Percentiles rank a stretch among this genome's conserved stretches.
These are phyloP conservation scores for Phialocephala sp. DNA, from an alignment of 2,329 filamentous ascomycete species.

Conservation along the genomic window DNA sequence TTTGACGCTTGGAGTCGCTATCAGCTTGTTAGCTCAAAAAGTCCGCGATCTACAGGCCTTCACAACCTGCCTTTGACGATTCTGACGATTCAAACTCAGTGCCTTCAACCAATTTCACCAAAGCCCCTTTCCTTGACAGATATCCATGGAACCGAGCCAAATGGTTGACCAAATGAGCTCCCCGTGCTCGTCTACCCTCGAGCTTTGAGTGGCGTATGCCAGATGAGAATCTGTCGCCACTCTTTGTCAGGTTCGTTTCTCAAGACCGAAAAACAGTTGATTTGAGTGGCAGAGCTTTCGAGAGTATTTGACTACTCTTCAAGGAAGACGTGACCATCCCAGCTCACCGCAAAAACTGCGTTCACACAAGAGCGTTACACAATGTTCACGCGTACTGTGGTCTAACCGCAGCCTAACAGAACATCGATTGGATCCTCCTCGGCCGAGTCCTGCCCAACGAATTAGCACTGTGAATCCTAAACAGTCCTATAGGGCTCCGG, in stretches of 20 bases:
- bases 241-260: slow-evolving; percentile 4
- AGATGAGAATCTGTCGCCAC: slow-evolving; percentile 7
- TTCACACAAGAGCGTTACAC: slow-evolving; percentile 26
- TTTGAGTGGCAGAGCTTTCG: slow-evolving; percentile 20
- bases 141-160: neutral
- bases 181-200: neutral
- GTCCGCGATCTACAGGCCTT: neutral
- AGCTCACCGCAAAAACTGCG: slow-evolving; percentile 13
- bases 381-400: neutral
- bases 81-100: slow-evolving; percentile 1
- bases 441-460: too few species aligned
- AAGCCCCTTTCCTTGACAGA: neutral
- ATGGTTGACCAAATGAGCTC: slow-evolving; percentile 8
- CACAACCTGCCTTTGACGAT: neutral
- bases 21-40: neutral
- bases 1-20: neutral
- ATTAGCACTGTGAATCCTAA: too few species aligned
- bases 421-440: slow-evolving; percentile 47
- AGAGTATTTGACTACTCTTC: slow-evolving; percentile 25
- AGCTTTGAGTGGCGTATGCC: slow-evolving; percentile 2
- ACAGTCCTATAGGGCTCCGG: too few species aligned
- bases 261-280: neutral
- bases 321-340: slow-evolving; percentile 55
- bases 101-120: neutral
- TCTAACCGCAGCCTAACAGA: neutral